Evolutionary conservation across 2,329 filamentous ascomycete genomes (phyloP), one percentile per base, ranked within the genome.

Genomic region (Dactylella cylindrospora): DNA sequence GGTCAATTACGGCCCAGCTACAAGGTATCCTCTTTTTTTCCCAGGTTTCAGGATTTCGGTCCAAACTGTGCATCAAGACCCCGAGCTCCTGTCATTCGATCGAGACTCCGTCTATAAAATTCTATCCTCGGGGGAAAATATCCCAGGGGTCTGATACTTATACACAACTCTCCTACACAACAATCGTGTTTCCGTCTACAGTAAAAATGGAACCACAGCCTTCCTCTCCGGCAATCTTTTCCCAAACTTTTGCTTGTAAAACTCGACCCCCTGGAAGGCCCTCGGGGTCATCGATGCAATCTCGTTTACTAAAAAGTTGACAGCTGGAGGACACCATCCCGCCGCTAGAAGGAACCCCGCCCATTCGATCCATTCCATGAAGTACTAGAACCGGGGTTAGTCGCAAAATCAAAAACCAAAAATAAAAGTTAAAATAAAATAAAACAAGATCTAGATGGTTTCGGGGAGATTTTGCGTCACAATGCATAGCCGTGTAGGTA

Each of bases 311-410:
- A 95, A 69, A 71, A 97, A 97, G 44, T 80, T 80, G 69, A 90
- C 77, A 19, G 89, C 91, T 0, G 93, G 91, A 40, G 82, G 75
- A 70, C 84, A 88, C 3, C 75, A 73, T 1, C 83, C 84, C 53
- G 84, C 80, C 67, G 86, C 80, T 72, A 95, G 80, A 77, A 85
- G 90, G 72, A 90, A 98, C 0, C 93, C 93, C 2, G 80, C 73
- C 93, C 93, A 98, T 77, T 98, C 93, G 47, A 95, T 72, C 93
- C 93, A 98, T 75, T 98, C 93, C 71, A 85, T 86, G n/a, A 95
- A 78, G 73, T 96, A 98, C 68, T 69, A 15, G 26, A 25, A 17
- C n/a, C 19, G 32, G 10, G 5, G 13, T 28, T 33, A 52, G 33
- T 28, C 10, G 44, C 19, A 33, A n/a, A 3, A n/a, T n/a, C 31